These are phyloP conservation scores for Candida sakaeoensis DNA, from an alignment of 805 yeast species.

Conservation along the genomic window DNA sequence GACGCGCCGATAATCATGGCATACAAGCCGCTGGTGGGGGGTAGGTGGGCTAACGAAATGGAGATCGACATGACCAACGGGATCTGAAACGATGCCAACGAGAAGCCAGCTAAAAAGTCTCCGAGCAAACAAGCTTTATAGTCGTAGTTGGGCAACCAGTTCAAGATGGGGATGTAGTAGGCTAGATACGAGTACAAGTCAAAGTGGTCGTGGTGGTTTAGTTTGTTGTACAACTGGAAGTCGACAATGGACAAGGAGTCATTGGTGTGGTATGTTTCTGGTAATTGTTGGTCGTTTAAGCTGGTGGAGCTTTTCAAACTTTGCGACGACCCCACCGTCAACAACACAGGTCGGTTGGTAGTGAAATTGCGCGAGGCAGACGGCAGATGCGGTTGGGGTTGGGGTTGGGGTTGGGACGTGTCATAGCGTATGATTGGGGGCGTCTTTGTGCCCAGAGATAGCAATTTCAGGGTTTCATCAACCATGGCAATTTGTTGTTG, in stretches of 20 bases:
- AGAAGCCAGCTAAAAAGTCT: slow-evolving; percentile 29
- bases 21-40: slow-evolving; percentile 74
- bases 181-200: slow-evolving; percentile 25
- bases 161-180: slow-evolving; percentile 29
- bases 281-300: slow-evolving; percentile 15
- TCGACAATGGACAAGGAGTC: slow-evolving; percentile 12
- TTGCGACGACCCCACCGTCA: slow-evolving; percentile 24
- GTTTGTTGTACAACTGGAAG: slow-evolving; percentile 9
- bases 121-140: slow-evolving; percentile 17
- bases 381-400: too few species aligned
- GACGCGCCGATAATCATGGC: slow-evolving; percentile 76
- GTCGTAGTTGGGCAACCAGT: slow-evolving; percentile 29
- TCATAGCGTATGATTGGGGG: slow-evolving; percentile 4
- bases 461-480: slow-evolving; percentile 11
- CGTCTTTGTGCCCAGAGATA: slow-evolving; percentile 2
- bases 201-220: slow-evolving; percentile 10
- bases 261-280: slow-evolving; percentile 8
- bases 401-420: too few species aligned
- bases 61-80: slow-evolving; percentile 66
- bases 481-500: slow-evolving; percentile 3
- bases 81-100: slow-evolving; percentile 32
- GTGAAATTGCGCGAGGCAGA: too few species aligned
- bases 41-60: slow-evolving; percentile 77
- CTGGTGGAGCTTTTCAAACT: slow-evolving; percentile 15
- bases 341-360: slow-evolving; percentile 22